Evolutionary conservation across 106 monocot genomes (phyloP), one percentile per base, ranked within the genome.

Genomic region (Cymbidium sinense): DNA sequence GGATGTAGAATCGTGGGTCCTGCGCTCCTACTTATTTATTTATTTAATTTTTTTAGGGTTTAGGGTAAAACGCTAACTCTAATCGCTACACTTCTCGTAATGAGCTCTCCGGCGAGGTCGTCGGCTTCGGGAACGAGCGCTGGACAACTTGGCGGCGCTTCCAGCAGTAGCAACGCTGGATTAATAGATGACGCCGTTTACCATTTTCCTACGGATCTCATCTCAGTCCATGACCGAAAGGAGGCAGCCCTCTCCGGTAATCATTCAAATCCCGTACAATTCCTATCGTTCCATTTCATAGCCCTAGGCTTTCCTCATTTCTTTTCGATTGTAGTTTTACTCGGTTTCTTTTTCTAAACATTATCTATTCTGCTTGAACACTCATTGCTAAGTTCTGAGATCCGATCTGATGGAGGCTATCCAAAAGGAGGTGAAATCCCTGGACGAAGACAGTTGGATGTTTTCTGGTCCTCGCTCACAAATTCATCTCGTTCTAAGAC

Each of bases 71-170:
- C n/a, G n/a, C n/a, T n/a, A n/a, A n/a, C n/a, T n/a, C n/a, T n/a
- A n/a, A n/a, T n/a, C n/a, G n/a, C n/a, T n/a, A n/a, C n/a, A n/a
- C n/a, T n/a, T n/a, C n/a, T n/a, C n/a, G n/a, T n/a, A 73, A 93
- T 93, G 96, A 96, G 91, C 78, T 96, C 96, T 5, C 91, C 96
- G 82, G 89, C 93, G 79, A 93, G 96, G 75, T 91, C 96, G 51
- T 87, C 93, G 30, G 96, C 79, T 19, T 93, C 95, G 80, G 90
- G 85, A 37, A 77, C 92, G 23, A 95, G 88, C 82, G 82, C 69
- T 5, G 90, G 84, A 27, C 81, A 84, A 17, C 86, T 86, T 2
- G 86, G 85, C 2, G 86, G 80, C n/a, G 88, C 82, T 29, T 78
- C 81, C n/a, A 61, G 81, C 34, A 65, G 79, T n/a, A 76, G 83